Percentiles rank a stretch among this genome's conserved stretches.
These are phyloP conservation scores for Cladosporium austrohemisphaericum DNA, from an alignment of 2,329 filamentous ascomycete species.

Conservation along the genomic window DNA sequence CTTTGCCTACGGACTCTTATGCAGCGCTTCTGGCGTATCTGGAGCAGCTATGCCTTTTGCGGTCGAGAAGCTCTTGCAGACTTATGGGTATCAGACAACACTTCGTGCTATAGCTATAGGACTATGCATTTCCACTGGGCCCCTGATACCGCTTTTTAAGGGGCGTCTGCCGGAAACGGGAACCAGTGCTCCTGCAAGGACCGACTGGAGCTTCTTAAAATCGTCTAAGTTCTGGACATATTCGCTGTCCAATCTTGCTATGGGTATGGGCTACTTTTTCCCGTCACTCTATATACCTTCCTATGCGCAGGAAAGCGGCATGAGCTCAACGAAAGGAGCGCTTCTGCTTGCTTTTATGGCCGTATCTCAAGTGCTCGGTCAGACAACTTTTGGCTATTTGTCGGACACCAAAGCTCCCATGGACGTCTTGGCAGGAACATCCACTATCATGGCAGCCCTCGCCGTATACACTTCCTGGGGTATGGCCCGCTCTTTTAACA, in stretches of 20 bases:
- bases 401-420: constrained; percentile 36
- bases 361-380: constrained; percentile 35
- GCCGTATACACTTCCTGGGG: constrained; percentile 49
- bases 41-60: constrained; percentile 26
- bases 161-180: constrained; percentile 31
- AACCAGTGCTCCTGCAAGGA: constrained; percentile 21
- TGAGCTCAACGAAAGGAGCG: constrained; percentile 26
- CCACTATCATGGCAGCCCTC: constrained; percentile 40
- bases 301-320: constrained; percentile 31
- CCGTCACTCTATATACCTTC: constrained; percentile 39
- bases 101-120: constrained; percentile 24
- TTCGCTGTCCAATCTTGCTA: constrained; percentile 35
- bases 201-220: constrained; percentile 32
- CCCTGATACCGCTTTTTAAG: constrained; percentile 33
- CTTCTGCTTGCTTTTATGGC: constrained; percentile 37
- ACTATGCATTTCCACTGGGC: constrained; percentile 29
- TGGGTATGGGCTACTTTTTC: constrained; percentile 40
- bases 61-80: constrained; percentile 19
- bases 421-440: constrained; percentile 33
- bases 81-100: constrained; percentile 26
- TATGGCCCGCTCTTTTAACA: constrained; percentile 35
- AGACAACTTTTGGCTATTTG: constrained; percentile 35
- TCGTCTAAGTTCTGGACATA: constrained; percentile 32
- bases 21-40: constrained; percentile 24
- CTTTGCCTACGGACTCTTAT: constrained; percentile 28